Evolutionary conservation across 2,329 filamentous ascomycete genomes (phyloP), one percentile per base, ranked within the genome.

Genomic region (Cladosporium austrohemisphaericum): DNA sequence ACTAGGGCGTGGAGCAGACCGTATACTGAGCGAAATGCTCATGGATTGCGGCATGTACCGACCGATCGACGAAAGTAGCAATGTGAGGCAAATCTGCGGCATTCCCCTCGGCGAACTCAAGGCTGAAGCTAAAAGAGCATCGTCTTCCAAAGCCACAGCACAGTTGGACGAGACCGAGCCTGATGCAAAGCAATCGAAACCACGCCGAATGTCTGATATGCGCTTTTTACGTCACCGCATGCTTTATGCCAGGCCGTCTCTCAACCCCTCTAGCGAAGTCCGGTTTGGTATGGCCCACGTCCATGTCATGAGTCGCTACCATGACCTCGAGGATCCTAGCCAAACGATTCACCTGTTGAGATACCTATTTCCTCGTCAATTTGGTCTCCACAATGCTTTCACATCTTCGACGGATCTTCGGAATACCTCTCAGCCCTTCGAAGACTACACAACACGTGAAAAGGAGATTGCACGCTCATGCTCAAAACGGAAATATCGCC

Each of bases 291-390:
- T 95, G 47, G 82, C 83, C 55, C 86, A 88, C 65, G 88, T 88
- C 49, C 91, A 96, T 71, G 82, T 91, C 2, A 68, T 97, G 19
- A 95, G 93, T 62, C 81, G 89, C 18, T 86, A 77, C 55, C 68
- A 76, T 28, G 60, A 77, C 59, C 52, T 67, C 32, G 54, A 70
- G 29, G 71, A 79, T 58, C 60, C 72, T 1, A 62, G 68, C 10
- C 78, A 85, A 54, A 86, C 83, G 0, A 62, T 82, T 9, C 87
- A 86, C 57, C 69, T 95, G 16, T 81, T 95, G 79, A 93, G 92
- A 74, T 92, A 97, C 67, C 83, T 98, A 1, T 98, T 98, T 59
- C 93, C 93, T 25, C 78, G 85, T 9, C 91, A 97, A 61, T 97
- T 95, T 62, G 81, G 81, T 11, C 72, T 98, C 3, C 89, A 95